Percentiles rank a stretch among this genome's conserved stretches.
Conservation (phyloP, 164 flowering plant species). For the Vitis rotundifolia region DNA sequence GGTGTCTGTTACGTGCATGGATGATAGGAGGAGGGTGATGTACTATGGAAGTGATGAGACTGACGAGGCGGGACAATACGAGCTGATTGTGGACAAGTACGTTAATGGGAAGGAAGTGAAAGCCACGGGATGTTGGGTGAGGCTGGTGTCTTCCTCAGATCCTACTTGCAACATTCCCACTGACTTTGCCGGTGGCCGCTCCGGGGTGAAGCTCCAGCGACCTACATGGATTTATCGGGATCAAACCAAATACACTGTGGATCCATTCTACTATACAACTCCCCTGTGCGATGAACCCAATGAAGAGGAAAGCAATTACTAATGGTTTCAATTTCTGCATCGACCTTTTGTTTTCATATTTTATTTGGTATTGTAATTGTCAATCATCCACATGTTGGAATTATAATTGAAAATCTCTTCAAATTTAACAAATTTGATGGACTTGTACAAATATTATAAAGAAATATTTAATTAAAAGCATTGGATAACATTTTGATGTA, state of each 20-base stretch:
- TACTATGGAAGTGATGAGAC: slow-evolving; percentile 69
- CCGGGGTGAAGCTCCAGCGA: slow-evolving; percentile 55
- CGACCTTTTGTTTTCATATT: too few species aligned
- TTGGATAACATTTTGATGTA: too few species aligned
- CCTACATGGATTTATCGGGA: slow-evolving; percentile 53
- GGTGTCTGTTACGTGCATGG: slow-evolving; percentile 70
- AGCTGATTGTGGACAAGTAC: slow-evolving; percentile 37
- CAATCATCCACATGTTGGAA: too few species aligned
- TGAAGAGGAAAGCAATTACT: background rate
- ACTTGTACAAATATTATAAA: too few species aligned
- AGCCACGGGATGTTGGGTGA: slow-evolving; percentile 43
- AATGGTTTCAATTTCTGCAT: background rate
- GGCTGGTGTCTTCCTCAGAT: slow-evolving; percentile 78
- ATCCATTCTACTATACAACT: slow-evolving; percentile 66
- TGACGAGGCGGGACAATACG: slow-evolving; percentile 52
- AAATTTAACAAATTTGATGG: too few species aligned
- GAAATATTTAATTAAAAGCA: too few species aligned
- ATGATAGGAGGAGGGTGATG: slow-evolving; percentile 49
- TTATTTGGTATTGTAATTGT: too few species aligned
- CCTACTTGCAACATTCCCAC: slow-evolving; percentile 57
- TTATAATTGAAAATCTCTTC: too few species aligned
- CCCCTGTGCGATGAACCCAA: slow-evolving; percentile 79
- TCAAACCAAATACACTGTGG: slow-evolving; percentile 36
- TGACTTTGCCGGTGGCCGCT: slow-evolving; percentile 53
- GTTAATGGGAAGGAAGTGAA: slow-evolving; percentile 49